Evolutionary conservation across 352 stramenopile species (phyloP), one percentile per base, ranked within the genome.

Genomic region (Globisporangium uncinulatum): DNA sequence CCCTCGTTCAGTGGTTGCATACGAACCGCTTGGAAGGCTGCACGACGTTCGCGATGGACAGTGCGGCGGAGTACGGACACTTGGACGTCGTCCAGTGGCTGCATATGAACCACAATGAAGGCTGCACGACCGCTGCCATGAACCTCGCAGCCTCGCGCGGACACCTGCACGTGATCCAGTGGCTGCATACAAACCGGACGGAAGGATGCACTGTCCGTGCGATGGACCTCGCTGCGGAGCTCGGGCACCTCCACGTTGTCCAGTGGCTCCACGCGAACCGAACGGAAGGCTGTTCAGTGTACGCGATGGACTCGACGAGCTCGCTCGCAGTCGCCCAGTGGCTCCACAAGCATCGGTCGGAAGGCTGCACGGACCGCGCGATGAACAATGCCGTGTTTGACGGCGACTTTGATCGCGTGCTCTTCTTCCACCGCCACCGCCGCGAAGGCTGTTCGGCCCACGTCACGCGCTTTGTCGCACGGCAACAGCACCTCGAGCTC

Each of bases 291-390:
- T 56, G 51, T 11, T 46, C 41, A 4, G 17, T 21, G 14, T 46
- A 46, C 17, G 41, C 41, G 41, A 20, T 46, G 15, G 20, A 46
- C 17, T 21, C 15, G 6, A 21, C 41, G 41, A 46, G 41, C 41
- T 46, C 41, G 17, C 41, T 46, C 8, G 53, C 32, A 3, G 43
- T 63, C 6, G 41, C 53, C 11, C 24, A 52, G 34, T 54, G 42
- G 42, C 51, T 63, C 13, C 64, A 65, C 29, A 41, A 11, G 24
- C 11, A 68, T 17, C 55, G 55, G 1, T 24, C 3, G 3, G 56
- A 65, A 54, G 64, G 60, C n/a, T 71, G 60, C 41, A 57, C 46
- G 7, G 20, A 8, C 49, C 20, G 31, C 17, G 49, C 49, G 32
- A 54, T 54, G 49, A 39, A 54, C 32, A 54, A 54, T 24, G 49